Evolutionary conservation across 2,329 filamentous ascomycete species (phyloP), one percentile per base, ranked within the genome.

Genomic region (Coniella lustricola): DNA sequence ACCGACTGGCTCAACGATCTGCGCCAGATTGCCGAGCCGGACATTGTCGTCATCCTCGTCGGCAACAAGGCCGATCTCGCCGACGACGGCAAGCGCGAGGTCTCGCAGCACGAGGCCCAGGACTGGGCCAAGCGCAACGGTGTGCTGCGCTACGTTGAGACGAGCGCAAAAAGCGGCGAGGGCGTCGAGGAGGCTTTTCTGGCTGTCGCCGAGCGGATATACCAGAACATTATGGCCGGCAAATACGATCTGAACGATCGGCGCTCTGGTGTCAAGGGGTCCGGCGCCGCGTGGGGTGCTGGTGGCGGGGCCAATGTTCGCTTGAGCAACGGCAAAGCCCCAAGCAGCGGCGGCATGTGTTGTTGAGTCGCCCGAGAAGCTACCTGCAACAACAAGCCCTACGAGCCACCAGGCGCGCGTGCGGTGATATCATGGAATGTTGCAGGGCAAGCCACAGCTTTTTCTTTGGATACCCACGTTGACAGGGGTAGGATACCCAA

Each of bases 1-100:
- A 94, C 87, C 29, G 84, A 89, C 67, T 98, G 93, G 93, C 81
- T 97, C 38, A 83, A 91, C 60, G 93, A 98, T 69, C 76, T 98
- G 55, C 82, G 90, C 36, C 88, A 93, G 65, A 96, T 97, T 59
- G 93, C 93, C 43, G 93, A 97, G 68, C 88, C 93, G 20, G 87
- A 93, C 61, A 96, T 97, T 55, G 87, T 96, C 39, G 87, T 97
- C 14, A 84, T 98, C 17, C 72, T 98, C 5, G 93, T 98, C 4
- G 93, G 93, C 36, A 98, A 98, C 71, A 98, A 98, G 69, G 81
- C 81, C 31, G 93, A 98, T 68, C 74, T 97, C 36, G 82, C 86
- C 0, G 65, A 74, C 44, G 86, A 85, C n/a, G n/a, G n/a, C 60
- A 81, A 82, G 68, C 77, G 91, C 49, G 85, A 94, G 63, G 90